Base-by-base conservation (phyloP, 139 green algal species). In the Chlorella sp. region DNA sequence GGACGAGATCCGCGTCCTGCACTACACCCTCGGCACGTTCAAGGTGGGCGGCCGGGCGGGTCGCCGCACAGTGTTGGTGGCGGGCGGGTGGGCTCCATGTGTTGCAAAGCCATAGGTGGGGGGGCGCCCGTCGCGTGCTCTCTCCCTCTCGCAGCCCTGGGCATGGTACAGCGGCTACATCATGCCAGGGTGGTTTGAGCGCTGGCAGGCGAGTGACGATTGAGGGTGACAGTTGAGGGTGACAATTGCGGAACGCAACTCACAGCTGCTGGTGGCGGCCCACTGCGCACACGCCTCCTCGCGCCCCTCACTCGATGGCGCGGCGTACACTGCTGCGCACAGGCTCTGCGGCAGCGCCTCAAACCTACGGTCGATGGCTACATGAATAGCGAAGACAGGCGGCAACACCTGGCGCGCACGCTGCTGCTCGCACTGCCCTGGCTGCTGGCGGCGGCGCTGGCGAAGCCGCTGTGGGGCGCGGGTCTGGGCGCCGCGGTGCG, bases 21-120 rank as follows among this genome's bases (percentile, higher is more conserved):
- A 95, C 73, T 95, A 82, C 72, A 95, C 90, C n/a, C 82, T 95
- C 23, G 91, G 77, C 4, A 72, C 82, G 25, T 87, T 95, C 76
- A 95, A 95, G n/a, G n/a, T n/a, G n/a, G n/a, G n/a, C n/a, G n/a
- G n/a, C n/a, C n/a, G n/a, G n/a, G n/a, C n/a, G n/a, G n/a, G n/a
- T n/a, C n/a, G n/a, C n/a, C n/a, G n/a, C n/a, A n/a, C n/a, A n/a
- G n/a, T n/a, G n/a, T n/a, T n/a, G n/a, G n/a, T n/a, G n/a, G n/a
- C n/a, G n/a, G n/a, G n/a, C n/a, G n/a, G n/a, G n/a, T n/a, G n/a
- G n/a, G n/a, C n/a, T n/a, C n/a, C n/a, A n/a, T n/a, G n/a, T n/a
- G n/a, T n/a, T n/a, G n/a, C n/a, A n/a, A n/a, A n/a, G n/a, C n/a
- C n/a, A n/a, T n/a, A n/a, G n/a, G n/a, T n/a, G n/a, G n/a, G n/a